Conservation (phyloP, 1,139 yeast genomes). For the Scheffersomyces segobiensis region DNA sequence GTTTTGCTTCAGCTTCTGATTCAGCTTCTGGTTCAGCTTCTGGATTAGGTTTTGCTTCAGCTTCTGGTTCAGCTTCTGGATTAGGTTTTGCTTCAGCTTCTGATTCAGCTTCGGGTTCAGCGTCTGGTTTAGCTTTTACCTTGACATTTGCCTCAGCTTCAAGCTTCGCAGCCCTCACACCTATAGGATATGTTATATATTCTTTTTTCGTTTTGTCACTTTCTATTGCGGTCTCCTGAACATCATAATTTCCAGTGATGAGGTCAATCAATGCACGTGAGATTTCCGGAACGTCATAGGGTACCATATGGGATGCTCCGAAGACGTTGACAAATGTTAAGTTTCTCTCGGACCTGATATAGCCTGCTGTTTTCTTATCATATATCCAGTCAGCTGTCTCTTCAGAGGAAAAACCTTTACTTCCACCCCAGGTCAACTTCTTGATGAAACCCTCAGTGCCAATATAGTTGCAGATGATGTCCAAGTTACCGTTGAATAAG, state of each 20-base stretch:
- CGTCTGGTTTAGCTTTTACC: background rate
- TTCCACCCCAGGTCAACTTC: slow-evolving; percentile 68
- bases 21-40: slow-evolving; percentile 1
- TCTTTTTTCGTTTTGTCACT: slow-evolving; percentile 16
- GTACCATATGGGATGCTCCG: slow-evolving; percentile 93
- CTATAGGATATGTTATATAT: slow-evolving; percentile 35
- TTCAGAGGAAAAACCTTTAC: slow-evolving; percentile 53
- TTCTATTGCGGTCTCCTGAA: slow-evolving; percentile 10
- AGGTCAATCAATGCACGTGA: slow-evolving; percentile 71
- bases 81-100: slow-evolving; percentile 3
- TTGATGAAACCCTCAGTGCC: slow-evolving; percentile 73
- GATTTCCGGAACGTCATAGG: slow-evolving; percentile 73
- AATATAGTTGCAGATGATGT: slow-evolving; percentile 79
- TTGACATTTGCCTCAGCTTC: slow-evolving; percentile 6
- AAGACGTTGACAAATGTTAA: slow-evolving; percentile 74
- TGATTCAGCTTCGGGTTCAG: slow-evolving; percentile 1
- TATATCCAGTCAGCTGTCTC: slow-evolving; percentile 51
- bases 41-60: no score
- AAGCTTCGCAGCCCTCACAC: slow-evolving; percentile 15
- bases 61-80: slow-evolving; percentile 6
- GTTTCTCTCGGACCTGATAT: slow-evolving; percentile 59
- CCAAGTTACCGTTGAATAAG: slow-evolving; percentile 85
- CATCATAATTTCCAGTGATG: slow-evolving; percentile 35
- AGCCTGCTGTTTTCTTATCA: slow-evolving; percentile 50
- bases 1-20: slow-evolving; percentile 2